phyloP scores from a whole-genome alignment of 495 filamentous ascomycete species.

The Bombardia bombarda region DNA sequence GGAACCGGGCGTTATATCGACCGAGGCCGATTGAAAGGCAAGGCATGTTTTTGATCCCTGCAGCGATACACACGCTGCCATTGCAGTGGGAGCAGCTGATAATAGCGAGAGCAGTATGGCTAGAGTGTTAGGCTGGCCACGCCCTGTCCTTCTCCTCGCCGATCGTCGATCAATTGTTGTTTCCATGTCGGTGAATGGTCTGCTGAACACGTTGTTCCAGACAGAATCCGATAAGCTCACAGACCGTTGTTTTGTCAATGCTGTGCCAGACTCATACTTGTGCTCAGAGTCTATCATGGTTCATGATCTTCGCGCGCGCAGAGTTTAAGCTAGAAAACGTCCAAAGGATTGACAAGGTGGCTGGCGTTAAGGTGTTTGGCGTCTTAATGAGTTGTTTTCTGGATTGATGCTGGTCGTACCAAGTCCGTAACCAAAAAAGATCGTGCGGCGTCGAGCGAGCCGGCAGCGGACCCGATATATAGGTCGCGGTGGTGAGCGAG shows the following conservation, averaged over 20 bases:
- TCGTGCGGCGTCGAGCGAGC: constrained; percentile 6
- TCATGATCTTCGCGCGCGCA: constrained; percentile 8
- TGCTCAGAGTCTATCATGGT: constrained; percentile 14
- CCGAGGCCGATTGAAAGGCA: constrained; percentile 73
- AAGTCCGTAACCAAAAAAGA: constrained; percentile 22
- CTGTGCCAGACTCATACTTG: constrained; percentile 13
- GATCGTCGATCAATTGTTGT: constrained; percentile 7
- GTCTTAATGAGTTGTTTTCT: constrained; percentile 8
- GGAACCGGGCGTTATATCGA: no score
- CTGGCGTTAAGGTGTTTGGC: background rate
- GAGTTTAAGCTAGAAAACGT: background rate
- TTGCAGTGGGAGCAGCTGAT: constrained; percentile 15
- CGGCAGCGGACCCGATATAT: constrained; percentile 1
- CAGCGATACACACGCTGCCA: constrained; percentile 66
- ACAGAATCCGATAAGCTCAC: no score
- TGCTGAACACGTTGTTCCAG: no score
- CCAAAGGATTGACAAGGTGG: background rate
- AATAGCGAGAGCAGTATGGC: constrained; percentile 12
- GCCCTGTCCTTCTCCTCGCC: constrained; percentile 3
- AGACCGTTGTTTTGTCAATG: constrained; percentile 12
- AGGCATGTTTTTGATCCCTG: constrained; percentile 70
- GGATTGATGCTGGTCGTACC: constrained; percentile 15
- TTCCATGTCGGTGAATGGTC: constrained; percentile 2
- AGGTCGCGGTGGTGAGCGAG: constrained; percentile 8
- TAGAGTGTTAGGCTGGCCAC: constrained; percentile 4